Percentiles rank a stretch among this genome's conserved stretches.
Evolutionary conservation across 169 alveolate species (phyloP).

Genomic region (Amoebophrya sp.): DNA sequence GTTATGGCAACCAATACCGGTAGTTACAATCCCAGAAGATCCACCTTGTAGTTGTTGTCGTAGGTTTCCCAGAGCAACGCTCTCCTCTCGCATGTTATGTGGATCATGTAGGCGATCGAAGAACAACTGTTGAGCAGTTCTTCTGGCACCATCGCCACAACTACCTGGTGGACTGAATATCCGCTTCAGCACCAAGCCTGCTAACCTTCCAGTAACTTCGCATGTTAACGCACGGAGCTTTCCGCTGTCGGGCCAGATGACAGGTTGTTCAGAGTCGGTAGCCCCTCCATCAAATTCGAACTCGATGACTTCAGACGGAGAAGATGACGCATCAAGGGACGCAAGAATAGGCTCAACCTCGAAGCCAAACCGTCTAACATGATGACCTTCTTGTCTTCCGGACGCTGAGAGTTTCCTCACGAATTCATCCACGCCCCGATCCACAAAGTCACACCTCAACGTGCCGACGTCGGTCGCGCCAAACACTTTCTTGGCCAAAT

Average conservation of each 20-base stretch:
- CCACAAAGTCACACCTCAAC: neutral
- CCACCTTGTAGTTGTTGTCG: neutral
- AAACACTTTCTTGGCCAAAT: neutral
- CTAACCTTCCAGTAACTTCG: neutral
- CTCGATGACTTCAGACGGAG: neutral
- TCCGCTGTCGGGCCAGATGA: neutral
- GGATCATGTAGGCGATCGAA: neutral
- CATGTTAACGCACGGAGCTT: neutral
- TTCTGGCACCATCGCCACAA: neutral
- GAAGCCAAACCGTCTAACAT: neutral
- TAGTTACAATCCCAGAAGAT: neutral
- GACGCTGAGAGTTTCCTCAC: neutral
- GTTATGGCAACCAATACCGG: neutral
- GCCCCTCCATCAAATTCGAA: neutral
- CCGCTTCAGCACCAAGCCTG: neutral
- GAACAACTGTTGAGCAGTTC: neutral
- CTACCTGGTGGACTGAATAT: neutral
- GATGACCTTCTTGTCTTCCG: neutral
- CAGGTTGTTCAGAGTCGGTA: neutral
- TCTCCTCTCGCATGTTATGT: neutral
- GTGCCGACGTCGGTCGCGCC: neutral
- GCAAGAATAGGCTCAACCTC: neutral
- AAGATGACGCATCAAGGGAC: neutral
- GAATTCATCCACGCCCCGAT: neutral
- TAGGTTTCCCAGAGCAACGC: neutral